Evolutionary conservation across 2,329 filamentous ascomycete species (phyloP), one percentile per base, ranked within the genome.

Genomic region (Fusarium tupiense): DNA sequence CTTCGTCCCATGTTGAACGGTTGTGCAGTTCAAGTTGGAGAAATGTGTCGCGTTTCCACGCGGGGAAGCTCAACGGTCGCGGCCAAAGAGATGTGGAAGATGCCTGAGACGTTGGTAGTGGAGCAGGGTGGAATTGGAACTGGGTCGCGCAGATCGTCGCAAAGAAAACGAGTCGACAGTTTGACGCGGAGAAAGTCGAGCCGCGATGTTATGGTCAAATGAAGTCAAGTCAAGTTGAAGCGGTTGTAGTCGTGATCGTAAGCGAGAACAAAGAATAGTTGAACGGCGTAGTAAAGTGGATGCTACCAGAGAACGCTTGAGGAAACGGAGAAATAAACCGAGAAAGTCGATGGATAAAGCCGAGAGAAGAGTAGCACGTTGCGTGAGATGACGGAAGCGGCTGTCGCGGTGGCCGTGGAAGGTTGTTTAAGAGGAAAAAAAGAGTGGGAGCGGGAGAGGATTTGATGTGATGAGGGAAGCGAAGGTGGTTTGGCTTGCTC

Each of bases 1-100:
- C 96, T 92, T 84, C 96, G 92, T 84, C 96, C 96, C 96, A 99
- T 99, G 60, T 53, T 81, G 73, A 75, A 58, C 65, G 59, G 40
- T 59, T 64, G 63, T 75, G 59, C 60, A 53, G 62, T 29, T 72
- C 40, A 64, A 63, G 31, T 61, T 66, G 72, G 67, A 65, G 56
- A 61, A 67, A 56, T 63, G 68, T 40, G 61, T 76, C 74, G 73
- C 70, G 71, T 72, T 73, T 77, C 56, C 65, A 76, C 65, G 72
- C 72, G 72, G 73, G 71, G 69, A 65, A 64, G 59, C 54, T 53
- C 44, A 57, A 62, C 24, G 59, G 63, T 73, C 62, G 67, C 62
- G 67, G 57, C 47, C 66, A 67, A 60, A 60, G 43, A 60, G 64
- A 71, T 62, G 67, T 62, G 61, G 47, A 62, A 75, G 60, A 43